phyloP scores from a whole-genome alignment of 2,329 filamentous ascomycete species.

The Colletotrichum sp. region DNA sequence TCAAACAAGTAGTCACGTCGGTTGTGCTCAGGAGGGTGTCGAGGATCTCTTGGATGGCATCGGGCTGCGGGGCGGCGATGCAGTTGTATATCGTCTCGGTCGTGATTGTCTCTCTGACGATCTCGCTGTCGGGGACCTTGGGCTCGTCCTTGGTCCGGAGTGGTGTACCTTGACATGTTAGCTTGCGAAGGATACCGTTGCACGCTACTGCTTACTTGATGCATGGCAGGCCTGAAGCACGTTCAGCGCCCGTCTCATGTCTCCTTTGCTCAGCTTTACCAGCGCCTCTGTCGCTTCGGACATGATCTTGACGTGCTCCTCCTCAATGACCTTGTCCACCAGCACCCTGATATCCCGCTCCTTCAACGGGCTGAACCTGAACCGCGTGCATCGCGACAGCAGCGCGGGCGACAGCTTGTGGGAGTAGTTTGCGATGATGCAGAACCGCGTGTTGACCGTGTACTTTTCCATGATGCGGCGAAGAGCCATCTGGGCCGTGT shows the following conservation, averaged over 20 bases:
- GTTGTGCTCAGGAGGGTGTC: slow-evolving; percentile 82
- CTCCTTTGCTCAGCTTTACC: slow-evolving; percentile 87
- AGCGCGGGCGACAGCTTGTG: slow-evolving; percentile 96
- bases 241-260: slow-evolving; percentile 94
- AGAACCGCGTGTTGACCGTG: slow-evolving; percentile 96
- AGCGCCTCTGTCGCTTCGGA: slow-evolving; percentile 82
- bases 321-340: slow-evolving; percentile 87
- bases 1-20: slow-evolving; percentile 89
- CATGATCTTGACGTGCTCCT: slow-evolving; percentile 85
- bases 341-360: slow-evolving; percentile 83
- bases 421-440: slow-evolving; percentile 98
- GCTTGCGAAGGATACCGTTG: slow-evolving; percentile 23
- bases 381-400: slow-evolving; percentile 90
- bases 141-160: slow-evolving; percentile 65
- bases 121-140: slow-evolving; percentile 65
- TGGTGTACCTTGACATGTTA: slow-evolving; percentile 63
- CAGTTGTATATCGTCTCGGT: slow-evolving; percentile 97
- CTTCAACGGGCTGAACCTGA: slow-evolving; percentile 93
- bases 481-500: slow-evolving; percentile 96
- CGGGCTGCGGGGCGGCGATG: slow-evolving; percentile 92
- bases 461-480: slow-evolving; percentile 99
- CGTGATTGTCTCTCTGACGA: slow-evolving; percentile 79
- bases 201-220: slow-evolving; percentile 65
- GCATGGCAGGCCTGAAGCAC: slow-evolving; percentile 97
- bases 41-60: slow-evolving; percentile 84